phyloP scores from a whole-genome alignment of 352 stramenopile genomes.

The Phytopythium litorale region DNA sequence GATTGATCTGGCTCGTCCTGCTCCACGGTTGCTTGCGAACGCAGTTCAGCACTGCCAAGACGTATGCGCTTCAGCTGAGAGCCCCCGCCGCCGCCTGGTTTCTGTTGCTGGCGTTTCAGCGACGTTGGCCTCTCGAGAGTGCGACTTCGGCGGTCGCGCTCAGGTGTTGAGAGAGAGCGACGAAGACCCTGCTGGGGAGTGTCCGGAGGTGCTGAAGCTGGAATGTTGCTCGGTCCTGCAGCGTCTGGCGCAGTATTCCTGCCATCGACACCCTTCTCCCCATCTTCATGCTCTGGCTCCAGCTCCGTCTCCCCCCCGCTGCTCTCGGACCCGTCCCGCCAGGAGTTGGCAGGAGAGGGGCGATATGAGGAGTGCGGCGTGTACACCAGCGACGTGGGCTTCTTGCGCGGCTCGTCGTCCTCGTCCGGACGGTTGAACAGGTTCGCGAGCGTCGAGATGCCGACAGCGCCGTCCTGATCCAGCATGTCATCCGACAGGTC shows the following conservation, averaged over 20 bases:
- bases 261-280: not conserved
- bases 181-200: slow-evolving; percentile 6
- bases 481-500: slow-evolving; percentile 72
- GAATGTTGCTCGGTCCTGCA: not conserved
- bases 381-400: slow-evolving; percentile 1
- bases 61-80: slow-evolving; percentile 20
- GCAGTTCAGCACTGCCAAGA: slow-evolving; percentile 4
- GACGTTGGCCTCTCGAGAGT: slow-evolving; percentile 7
- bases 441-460: slow-evolving; percentile 50
- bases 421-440: slow-evolving; percentile 29
- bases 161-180: slow-evolving; percentile 21
- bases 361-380: slow-evolving; percentile 20
- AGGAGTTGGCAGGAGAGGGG: slow-evolving; percentile 22
- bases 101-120: slow-evolving; percentile 12
- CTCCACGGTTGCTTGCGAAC: not conserved
- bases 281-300: slow-evolving; percentile 45
- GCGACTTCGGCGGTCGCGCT: slow-evolving; percentile 4
- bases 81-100: not conserved
- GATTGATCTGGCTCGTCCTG: not conserved
- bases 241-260: not conserved
- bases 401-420: slow-evolving; percentile 2
- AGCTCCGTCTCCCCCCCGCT: slow-evolving; percentile 65
- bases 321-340: slow-evolving; percentile 30
- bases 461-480: slow-evolving; percentile 50
- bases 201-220: not conserved